Evolutionary conservation across 345 rosid species (phyloP).

Genomic region (Murraya koenigii): DNA sequence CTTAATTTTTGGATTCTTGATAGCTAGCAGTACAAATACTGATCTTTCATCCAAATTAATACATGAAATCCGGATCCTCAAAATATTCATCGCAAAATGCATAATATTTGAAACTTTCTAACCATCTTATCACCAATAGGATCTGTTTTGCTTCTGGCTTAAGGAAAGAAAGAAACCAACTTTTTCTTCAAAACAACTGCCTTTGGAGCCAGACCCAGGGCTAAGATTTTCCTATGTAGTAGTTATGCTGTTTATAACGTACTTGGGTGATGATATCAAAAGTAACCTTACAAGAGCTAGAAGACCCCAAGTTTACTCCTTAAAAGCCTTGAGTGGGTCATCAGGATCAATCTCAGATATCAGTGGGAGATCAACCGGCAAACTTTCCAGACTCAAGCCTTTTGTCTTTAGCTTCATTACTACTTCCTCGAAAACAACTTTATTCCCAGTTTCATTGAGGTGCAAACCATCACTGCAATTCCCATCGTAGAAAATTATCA

Average conservation of each 20-base stretch:
- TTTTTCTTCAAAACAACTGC: conserved; percentile 1
- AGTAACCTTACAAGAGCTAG: background rate
- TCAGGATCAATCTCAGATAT: conserved; percentile 51
- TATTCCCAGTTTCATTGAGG: conserved; percentile 54
- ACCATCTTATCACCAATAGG: background rate
- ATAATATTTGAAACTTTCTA: background rate
- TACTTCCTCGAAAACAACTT: conserved; percentile 71
- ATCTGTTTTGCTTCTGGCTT: background rate
- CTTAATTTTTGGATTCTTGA: too few species aligned
- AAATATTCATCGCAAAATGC: background rate
- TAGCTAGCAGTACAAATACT: too few species aligned
- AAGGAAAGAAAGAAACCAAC: background rate
- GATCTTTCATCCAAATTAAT: background rate
- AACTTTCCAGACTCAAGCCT: conserved; percentile 50
- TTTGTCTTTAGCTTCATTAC: conserved; percentile 45
- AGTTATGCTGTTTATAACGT: background rate
- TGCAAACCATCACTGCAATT: conserved; percentile 82
- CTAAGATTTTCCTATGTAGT: background rate
- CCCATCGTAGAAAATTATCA: background rate
- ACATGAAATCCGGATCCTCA: background rate
- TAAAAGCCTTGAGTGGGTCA: conserved; percentile 63
- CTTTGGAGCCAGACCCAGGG: background rate
- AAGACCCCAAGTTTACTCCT: conserved; percentile 8
- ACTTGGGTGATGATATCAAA: background rate
- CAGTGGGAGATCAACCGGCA: conserved; percentile 62